phyloP scores from a whole-genome alignment of 2,329 filamentous ascomycete genomes.

The Hypoxylon sp. region DNA sequence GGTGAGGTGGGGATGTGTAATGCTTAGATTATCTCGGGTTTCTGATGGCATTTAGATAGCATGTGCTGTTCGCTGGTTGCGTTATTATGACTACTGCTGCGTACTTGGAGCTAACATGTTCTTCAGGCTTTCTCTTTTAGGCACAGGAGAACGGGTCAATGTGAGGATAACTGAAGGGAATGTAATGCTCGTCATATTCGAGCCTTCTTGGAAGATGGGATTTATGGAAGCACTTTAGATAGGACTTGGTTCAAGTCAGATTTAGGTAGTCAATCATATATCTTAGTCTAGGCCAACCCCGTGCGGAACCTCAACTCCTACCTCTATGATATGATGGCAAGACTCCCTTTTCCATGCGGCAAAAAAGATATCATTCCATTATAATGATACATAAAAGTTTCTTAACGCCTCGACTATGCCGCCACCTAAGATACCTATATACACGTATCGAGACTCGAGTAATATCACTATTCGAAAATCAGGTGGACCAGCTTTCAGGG shows the following conservation, averaged over 20 bases:
- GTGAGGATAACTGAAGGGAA: neutral
- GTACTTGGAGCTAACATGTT: conserved; percentile 6
- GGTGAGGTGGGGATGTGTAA: conserved; percentile 46
- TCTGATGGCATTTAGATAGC: conserved; percentile 34
- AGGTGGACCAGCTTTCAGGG: conserved; percentile 53
- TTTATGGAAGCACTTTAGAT: neutral
- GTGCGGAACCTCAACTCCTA: conserved; percentile 25
- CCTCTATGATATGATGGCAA: conserved; percentile 23
- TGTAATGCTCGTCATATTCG: neutral
- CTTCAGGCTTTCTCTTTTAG: neutral
- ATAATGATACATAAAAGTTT: conserved; percentile 25
- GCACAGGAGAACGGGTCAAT: neutral
- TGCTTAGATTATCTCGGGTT: conserved; percentile 46
- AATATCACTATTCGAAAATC: neutral
- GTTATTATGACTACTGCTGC: neutral
- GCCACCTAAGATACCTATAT: conserved; percentile 6
- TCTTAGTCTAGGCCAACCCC: conserved; percentile 23
- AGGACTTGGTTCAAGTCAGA: conserved; percentile 8
- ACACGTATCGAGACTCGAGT: conserved; percentile 7
- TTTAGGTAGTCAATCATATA: conserved; percentile 29
- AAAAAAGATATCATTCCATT: conserved; percentile 24
- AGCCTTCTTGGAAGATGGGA: neutral
- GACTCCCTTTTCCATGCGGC: conserved; percentile 14
- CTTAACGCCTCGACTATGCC: conserved; percentile 18
- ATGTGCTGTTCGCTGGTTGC: conserved; percentile 10